These are phyloP conservation scores for Akanthomyces muscarius DNA, from an alignment of 2,329 filamentous ascomycete species.

Conservation along the genomic window DNA sequence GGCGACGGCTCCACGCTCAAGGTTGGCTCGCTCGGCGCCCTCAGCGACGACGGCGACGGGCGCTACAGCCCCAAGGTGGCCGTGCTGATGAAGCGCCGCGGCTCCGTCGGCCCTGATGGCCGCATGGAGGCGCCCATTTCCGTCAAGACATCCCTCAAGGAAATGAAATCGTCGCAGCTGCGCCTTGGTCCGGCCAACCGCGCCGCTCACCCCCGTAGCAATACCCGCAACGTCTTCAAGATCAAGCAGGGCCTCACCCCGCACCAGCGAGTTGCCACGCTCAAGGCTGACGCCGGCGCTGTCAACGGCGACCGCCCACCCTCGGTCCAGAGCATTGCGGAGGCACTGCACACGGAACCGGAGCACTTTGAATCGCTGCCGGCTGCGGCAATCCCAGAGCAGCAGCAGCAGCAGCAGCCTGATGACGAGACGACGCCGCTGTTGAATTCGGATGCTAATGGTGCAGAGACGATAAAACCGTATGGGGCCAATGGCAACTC, in stretches of 20 bases:
- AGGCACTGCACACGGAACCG: conserved; percentile 6
- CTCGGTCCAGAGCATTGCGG: conserved; percentile 1
- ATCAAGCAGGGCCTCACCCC: conserved; percentile 50
- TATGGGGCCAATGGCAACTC: conserved; percentile 14
- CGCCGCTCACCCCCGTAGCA: conserved; percentile 58
- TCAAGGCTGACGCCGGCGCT: conserved; percentile 14
- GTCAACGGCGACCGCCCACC: background rate
- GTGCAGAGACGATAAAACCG: conserved; percentile 21
- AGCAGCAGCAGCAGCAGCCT: background rate
- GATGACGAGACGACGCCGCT: conserved; percentile 30
- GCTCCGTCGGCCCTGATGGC: conserved; percentile 53
- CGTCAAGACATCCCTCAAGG: conserved; percentile 57
- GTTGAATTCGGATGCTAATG: conserved; percentile 26
- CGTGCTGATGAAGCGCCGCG: conserved; percentile 57
- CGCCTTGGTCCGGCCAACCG: conserved; percentile 65
- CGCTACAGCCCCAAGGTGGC: conserved; percentile 48
- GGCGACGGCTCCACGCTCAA: conserved; percentile 30
- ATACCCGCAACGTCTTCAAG: conserved; percentile 60
- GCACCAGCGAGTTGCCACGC: conserved; percentile 20
- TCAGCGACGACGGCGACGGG: conserved; percentile 35
- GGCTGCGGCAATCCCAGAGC: conserved; percentile 8
- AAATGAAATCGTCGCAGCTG: conserved; percentile 60
- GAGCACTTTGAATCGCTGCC: conserved; percentile 21
- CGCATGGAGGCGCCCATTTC: conserved; percentile 46
- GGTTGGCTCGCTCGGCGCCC: conserved; percentile 34